phyloP scores from a whole-genome alignment of 2,329 filamentous ascomycete species.

The Fusarium sp. region DNA sequence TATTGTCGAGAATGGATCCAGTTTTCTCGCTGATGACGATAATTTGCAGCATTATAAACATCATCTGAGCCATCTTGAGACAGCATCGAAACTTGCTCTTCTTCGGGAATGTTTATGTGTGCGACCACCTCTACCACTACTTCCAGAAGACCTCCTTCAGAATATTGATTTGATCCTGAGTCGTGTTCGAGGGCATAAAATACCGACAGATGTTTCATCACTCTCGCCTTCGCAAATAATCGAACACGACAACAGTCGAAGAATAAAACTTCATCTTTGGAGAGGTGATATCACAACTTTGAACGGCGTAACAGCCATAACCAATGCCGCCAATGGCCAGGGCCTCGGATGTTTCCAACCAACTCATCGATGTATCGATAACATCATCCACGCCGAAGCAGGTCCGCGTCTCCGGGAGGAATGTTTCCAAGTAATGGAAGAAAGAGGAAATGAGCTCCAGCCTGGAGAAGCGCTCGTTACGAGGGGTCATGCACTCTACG shows the following conservation, averaged over 20 bases:
- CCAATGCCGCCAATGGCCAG: constrained; percentile 37
- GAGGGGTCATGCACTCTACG: constrained; percentile 11
- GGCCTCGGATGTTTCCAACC: constrained; percentile 41
- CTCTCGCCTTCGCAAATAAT: neutral
- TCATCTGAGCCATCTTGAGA: constrained; percentile 28
- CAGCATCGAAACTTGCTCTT: constrained; percentile 20
- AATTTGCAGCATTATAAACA: constrained; percentile 21
- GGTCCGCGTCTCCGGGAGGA: constrained; percentile 34
- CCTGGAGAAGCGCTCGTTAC: constrained; percentile 31
- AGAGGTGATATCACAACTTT: constrained; percentile 40
- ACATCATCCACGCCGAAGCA: constrained; percentile 37
- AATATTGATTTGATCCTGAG: constrained; percentile 27
- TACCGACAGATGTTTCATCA: neutral
- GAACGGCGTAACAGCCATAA: constrained; percentile 27
- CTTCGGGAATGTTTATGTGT: constrained; percentile 30
- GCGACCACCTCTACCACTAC: constrained; percentile 15
- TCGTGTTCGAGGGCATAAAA: constrained; percentile 1
- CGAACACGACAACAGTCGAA: fast-evolving
- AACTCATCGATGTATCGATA: constrained; percentile 39
- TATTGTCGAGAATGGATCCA: neutral
- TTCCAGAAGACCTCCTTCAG: constrained; percentile 4
- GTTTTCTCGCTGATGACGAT: neutral
- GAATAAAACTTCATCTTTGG: constrained; percentile 20
- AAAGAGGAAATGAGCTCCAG: neutral
- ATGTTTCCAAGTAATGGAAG: constrained; percentile 27